Conservation (phyloP, 441 rosid species). For the Bruguiera hainesii region DNA sequence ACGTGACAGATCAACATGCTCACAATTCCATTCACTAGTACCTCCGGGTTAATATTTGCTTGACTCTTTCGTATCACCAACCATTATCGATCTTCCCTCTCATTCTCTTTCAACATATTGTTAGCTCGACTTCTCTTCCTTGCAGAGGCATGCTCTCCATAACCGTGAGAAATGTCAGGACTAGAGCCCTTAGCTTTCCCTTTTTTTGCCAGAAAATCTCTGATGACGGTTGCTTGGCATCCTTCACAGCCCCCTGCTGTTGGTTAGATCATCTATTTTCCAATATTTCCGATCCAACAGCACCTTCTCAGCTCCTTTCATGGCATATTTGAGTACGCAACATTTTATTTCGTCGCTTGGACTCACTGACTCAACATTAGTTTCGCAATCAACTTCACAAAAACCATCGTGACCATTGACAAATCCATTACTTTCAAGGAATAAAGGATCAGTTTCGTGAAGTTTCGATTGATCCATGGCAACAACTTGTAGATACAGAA, state of each 20-base stretch:
- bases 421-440: too few species aligned
- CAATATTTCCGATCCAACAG: slow-evolving; percentile 22
- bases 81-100: not conserved
- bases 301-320: slow-evolving; percentile 24
- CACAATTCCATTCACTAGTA: not conserved
- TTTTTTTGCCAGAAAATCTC: not conserved
- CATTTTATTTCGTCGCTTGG: slow-evolving; percentile 15
- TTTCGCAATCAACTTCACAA: not conserved
- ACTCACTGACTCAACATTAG: not conserved
- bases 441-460: not conserved
- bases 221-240: too few species aligned
- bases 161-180: not conserved
- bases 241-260: not conserved
- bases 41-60: not conserved
- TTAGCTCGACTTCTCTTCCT: not conserved
- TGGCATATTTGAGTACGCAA: slow-evolving; percentile 17
- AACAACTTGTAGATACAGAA: not conserved
- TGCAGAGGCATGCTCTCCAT: not conserved
- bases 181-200: not conserved
- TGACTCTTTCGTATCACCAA: not conserved
- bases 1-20: slow-evolving; percentile 1
- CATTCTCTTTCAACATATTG: not conserved
- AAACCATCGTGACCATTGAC: not conserved
- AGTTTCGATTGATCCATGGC: slow-evolving; percentile 5
- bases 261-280: not conserved